phyloP scores from a whole-genome alignment of 2,329 filamentous ascomycete species.

The Neonectria coccinea region DNA sequence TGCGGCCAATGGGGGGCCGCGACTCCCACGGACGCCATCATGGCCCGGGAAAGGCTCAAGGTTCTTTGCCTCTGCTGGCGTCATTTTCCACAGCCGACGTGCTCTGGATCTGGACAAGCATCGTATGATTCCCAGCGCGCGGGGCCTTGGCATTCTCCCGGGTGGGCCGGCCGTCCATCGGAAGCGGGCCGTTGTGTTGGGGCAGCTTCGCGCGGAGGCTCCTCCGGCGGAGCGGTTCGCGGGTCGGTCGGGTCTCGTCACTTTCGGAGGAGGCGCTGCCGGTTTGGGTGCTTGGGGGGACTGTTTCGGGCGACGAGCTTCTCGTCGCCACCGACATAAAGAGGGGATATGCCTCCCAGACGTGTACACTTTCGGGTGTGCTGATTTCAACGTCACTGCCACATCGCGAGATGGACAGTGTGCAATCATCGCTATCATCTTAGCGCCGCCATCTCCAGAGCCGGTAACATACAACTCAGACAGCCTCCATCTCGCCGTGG shows the following conservation, averaged over 20 bases:
- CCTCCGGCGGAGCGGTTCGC: conserved; percentile 24
- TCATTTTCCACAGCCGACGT: conserved; percentile 23
- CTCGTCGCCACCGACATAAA: background rate
- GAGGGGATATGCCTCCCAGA: background rate
- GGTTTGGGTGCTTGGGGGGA: background rate
- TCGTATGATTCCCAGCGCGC: conserved; percentile 42
- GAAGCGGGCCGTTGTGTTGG: conserved; percentile 42
- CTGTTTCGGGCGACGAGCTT: too few species aligned
- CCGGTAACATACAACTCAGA: background rate
- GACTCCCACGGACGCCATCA: conserved; percentile 1
- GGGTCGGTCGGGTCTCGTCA: conserved; percentile 15
- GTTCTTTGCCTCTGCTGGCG: conserved; percentile 21
- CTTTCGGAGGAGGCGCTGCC: background rate
- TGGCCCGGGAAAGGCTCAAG: conserved; percentile 16
- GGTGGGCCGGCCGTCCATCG: conserved; percentile 42
- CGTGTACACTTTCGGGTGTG: background rate
- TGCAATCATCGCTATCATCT: conserved; percentile 6
- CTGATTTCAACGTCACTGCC: conserved; percentile 12
- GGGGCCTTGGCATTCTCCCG: conserved; percentile 36
- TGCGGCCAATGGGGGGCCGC: conserved; percentile 19
- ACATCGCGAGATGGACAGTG: background rate
- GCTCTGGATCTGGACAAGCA: conserved; percentile 22
- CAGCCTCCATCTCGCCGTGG: conserved; percentile 3
- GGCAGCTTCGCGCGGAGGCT: conserved; percentile 26
- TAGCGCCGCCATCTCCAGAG: conserved; percentile 17